Evolutionary conservation across 1,284 basidiomycete species (phyloP), one percentile per base, ranked within the genome.

Genomic region (Papiliotrema flavescens): DNA sequence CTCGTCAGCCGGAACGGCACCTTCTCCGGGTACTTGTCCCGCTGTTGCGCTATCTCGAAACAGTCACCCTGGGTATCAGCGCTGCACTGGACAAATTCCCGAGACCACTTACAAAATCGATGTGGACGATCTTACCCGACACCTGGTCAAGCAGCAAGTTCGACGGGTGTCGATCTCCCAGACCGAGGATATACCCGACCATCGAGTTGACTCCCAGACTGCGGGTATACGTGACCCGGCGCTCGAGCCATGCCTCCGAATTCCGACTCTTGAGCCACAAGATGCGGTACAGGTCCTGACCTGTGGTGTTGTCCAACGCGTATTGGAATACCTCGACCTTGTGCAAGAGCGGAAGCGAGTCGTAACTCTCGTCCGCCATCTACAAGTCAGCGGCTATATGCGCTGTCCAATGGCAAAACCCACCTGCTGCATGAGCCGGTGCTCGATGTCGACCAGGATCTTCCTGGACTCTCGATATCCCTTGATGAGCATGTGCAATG

Each of bases 281-380:
- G 22, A 98, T 93, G 20, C 94, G 83, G 76, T 99, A 99, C n/a
- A 99, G 81, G 75, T 99, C 96, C 78, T 98, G 96, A 0, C 96
- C 96, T 0, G 93, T 97, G 0, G 96, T 98, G 69, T 98, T 98
- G 77, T 98, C 95, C 41, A 98, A 81, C 3, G 96, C 95, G 69
- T 98, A 98, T 75, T 98, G 93, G 77, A 99, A 99, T 19, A 99
- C 96, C 73, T 99, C 96, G 41, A 99, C 91, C 80, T 98, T 98
- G 76, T 99, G 94, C 57, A 98, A 83, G 2, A 98, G 80, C 32
- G 90, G 93, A 41, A 98, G 80, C 65, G 88, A 89, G 76, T 98
- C 96, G 74, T 98, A 98, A 55, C 68, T 71, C 75, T 98, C 96
- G 9, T 96, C 95, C 13, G 96, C 95, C 95, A 98, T 98, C 89